These are phyloP conservation scores for Mrakia blollopis DNA, from an alignment of 768 basidiomycete genomes.

Conservation along the genomic window DNA sequence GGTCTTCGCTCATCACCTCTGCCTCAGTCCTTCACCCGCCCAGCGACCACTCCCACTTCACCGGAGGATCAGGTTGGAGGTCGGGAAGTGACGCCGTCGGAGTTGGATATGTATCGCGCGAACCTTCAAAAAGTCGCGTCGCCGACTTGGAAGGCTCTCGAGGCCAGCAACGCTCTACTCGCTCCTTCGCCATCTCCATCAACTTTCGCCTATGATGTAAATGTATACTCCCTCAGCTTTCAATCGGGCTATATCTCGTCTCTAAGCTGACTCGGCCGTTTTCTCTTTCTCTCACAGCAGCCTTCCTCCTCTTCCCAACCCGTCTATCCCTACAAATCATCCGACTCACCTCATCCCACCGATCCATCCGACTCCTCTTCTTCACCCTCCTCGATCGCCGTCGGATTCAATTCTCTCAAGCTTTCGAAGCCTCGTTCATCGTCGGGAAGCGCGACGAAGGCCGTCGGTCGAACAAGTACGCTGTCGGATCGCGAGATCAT, in stretches of 20 bases:
- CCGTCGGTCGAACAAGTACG: constrained; percentile 74
- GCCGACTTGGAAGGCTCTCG: too few species aligned
- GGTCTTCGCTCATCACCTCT: not conserved
- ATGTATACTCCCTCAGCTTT: constrained; percentile 49
- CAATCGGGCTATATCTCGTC: not conserved
- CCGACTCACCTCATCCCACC: not conserved
- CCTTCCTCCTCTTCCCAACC: not conserved
- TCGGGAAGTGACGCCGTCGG: too few species aligned
- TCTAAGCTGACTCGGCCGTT: not conserved
- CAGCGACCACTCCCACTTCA: constrained; percentile 45
- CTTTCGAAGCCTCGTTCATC: not conserved
- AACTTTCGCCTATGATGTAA: too few species aligned
- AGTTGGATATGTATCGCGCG: too few species aligned
- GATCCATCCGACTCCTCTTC: not conserved
- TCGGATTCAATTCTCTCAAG: not conserved
- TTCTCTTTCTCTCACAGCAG: not conserved
- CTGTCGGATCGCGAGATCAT: constrained; percentile 98
- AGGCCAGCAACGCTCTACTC: constrained; percentile 35
- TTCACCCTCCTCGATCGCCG: not conserved
- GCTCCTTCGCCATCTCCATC: constrained; percentile 56
- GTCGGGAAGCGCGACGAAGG: constrained; percentile 40
- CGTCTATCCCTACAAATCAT: not conserved
- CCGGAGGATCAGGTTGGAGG: too few species aligned
- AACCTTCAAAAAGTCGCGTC: too few species aligned
- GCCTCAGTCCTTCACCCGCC: constrained; percentile 43